These are phyloP conservation scores for Volvox carteri DNA, from an alignment of 163 green algal species.

Conservation along the genomic window DNA sequence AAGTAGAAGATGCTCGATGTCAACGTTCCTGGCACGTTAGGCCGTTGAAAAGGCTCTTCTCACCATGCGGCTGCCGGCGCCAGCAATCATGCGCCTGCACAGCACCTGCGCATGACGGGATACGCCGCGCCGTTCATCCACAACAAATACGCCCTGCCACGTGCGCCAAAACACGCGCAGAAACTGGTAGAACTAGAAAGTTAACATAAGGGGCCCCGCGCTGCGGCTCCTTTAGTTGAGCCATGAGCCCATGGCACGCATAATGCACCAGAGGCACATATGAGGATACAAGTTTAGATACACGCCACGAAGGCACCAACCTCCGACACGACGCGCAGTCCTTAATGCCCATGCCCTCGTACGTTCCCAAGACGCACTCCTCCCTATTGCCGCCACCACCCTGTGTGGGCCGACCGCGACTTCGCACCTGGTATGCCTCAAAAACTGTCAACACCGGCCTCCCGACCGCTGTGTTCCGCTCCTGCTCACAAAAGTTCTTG, in stretches of 20 bases:
- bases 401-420: not conserved
- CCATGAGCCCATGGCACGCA: not conserved
- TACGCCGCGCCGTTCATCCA: conserved; percentile 15
- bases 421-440: conserved; percentile 29
- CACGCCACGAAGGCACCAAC: not conserved
- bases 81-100: conserved; percentile 21
- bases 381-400: not conserved
- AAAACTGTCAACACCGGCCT: conserved; percentile 19
- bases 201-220: not conserved
- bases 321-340: not conserved
- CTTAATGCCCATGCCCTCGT: not conserved
- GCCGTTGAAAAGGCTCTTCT: conserved; percentile 10
- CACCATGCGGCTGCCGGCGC: conserved; percentile 24
- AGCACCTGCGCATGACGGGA: conserved; percentile 27
- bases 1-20: not conserved
- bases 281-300: not conserved
- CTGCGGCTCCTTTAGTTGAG: not conserved
- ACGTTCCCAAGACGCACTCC: not conserved
- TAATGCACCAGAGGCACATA: not conserved
- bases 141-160: not conserved
- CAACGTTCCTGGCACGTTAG: not conserved
- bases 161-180: not conserved
- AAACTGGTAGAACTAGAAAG: not conserved
- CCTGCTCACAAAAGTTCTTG: conserved; percentile 35
- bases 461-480: conserved; percentile 30